Percentiles rank a stretch among this genome's conserved stretches.
These are phyloP conservation scores for Mycosphaerella sp. DNA, from an alignment of 2,329 filamentous ascomycete genomes.

Conservation along the genomic window DNA sequence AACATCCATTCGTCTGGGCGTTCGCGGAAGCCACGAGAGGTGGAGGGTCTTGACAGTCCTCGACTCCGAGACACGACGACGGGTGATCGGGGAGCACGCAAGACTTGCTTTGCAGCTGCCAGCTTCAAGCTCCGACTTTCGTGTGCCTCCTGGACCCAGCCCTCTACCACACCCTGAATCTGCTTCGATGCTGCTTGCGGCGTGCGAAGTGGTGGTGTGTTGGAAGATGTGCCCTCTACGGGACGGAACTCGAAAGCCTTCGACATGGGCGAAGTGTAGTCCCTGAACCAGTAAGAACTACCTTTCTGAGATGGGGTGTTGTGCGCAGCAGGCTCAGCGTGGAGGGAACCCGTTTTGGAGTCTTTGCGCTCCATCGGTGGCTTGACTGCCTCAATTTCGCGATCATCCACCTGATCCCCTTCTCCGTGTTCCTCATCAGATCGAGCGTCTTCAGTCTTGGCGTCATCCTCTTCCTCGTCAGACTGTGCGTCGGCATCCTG, in stretches of 20 bases:
- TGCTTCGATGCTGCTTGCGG: conserved; percentile 5
- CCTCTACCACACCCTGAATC: conserved; percentile 3
- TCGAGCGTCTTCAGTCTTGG: background rate
- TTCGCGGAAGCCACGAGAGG: background rate
- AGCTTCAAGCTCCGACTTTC: conserved; percentile 2
- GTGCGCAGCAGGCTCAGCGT: background rate
- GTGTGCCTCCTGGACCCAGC: conserved; percentile 3
- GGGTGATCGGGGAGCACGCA: background rate
- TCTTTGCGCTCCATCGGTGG: conserved; percentile 3
- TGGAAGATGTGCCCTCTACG: background rate
- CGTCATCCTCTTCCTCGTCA: background rate
- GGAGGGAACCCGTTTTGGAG: background rate
- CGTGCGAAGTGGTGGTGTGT: background rate
- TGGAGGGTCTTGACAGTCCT: background rate
- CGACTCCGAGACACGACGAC: background rate
- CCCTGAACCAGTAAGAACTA: conserved; percentile 2
- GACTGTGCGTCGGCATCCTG: background rate
- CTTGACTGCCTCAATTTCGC: background rate
- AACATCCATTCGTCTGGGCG: background rate
- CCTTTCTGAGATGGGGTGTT: background rate
- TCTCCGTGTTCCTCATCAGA: background rate
- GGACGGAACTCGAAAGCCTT: conserved; percentile 5
- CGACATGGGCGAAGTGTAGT: background rate
- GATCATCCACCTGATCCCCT: background rate
- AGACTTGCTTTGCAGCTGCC: conserved; percentile 4